Evolutionary conservation across 2,329 filamentous ascomycete species (phyloP).

Genomic region (Phyllosticta paracitricarpa): DNA sequence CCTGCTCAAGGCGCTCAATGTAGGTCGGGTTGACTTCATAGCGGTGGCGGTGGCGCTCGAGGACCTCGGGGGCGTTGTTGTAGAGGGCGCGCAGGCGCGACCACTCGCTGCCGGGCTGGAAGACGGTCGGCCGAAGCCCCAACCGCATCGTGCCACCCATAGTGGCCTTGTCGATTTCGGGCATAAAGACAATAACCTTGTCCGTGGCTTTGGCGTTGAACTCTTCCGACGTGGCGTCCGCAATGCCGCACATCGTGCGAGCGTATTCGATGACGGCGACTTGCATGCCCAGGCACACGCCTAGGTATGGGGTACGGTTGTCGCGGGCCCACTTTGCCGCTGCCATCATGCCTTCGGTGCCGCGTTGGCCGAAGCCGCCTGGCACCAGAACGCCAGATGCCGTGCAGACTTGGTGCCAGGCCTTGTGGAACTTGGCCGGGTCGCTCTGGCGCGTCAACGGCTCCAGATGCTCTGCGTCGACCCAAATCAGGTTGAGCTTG

Average conservation of each 20-base stretch:
- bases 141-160: slow-evolving; percentile 84
- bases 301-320: slow-evolving; percentile 71
- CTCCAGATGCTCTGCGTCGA: slow-evolving; percentile 81
- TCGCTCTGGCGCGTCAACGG: slow-evolving; percentile 48
- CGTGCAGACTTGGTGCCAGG: slow-evolving; percentile 70
- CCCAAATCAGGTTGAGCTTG: slow-evolving; percentile 71
- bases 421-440: slow-evolving; percentile 69
- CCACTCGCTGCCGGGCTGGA: slow-evolving; percentile 69
- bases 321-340: slow-evolving; percentile 81
- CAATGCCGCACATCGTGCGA: slow-evolving; percentile 60
- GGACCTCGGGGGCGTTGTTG: slow-evolving; percentile 39
- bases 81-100: slow-evolving; percentile 68
- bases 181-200: slow-evolving; percentile 82
- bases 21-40: slow-evolving; percentile 84
- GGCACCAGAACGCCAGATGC: slow-evolving; percentile 60
- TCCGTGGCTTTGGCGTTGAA: slow-evolving; percentile 51
- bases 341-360: slow-evolving; percentile 81
- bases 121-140: slow-evolving; percentile 62
- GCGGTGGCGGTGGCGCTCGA: slow-evolving; percentile 75
- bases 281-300: slow-evolving; percentile 89
- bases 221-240: slow-evolving; percentile 46
- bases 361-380: slow-evolving; percentile 72
- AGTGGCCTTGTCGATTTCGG: slow-evolving; percentile 66
- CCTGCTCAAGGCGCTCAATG: slow-evolving; percentile 56
- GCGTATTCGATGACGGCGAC: slow-evolving; percentile 85